These are phyloP conservation scores for Apodospora peruviana DNA, from an alignment of 495 filamentous ascomycete species.

Conservation along the genomic window DNA sequence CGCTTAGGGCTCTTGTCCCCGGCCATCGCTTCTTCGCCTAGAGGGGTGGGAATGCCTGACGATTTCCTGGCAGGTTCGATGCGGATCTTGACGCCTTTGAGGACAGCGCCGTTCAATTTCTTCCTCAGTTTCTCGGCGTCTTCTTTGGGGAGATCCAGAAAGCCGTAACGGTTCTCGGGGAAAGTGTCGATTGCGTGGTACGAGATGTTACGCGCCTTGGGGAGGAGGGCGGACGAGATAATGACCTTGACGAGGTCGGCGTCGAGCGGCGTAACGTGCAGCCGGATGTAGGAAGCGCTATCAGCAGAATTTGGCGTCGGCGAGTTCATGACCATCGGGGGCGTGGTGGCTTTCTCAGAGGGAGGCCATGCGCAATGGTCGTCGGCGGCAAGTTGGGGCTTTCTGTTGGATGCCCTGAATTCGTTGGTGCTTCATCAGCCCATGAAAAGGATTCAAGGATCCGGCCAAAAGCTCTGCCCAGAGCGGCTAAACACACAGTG, in stretches of 20 bases:
- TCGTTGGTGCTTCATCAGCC: no score
- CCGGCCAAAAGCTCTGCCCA: no score
- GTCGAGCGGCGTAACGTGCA: conserved; percentile 84
- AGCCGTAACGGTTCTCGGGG: conserved; percentile 86
- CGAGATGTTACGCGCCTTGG: conserved; percentile 67
- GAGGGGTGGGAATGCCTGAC: conserved; percentile 27
- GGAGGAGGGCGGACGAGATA: conserved; percentile 60
- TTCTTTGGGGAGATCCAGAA: conserved; percentile 69
- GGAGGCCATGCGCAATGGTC: not conserved
- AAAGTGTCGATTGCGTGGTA: conserved; percentile 81
- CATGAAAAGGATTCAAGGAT: no score
- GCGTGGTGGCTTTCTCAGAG: not conserved
- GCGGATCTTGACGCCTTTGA: conserved; percentile 79
- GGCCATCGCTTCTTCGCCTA: conserved; percentile 28
- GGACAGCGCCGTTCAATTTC: conserved; percentile 83
- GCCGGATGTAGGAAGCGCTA: conserved; percentile 35
- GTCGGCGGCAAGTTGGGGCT: not conserved
- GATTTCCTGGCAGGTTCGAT: conserved; percentile 68
- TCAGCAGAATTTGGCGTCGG: not conserved
- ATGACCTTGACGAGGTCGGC: conserved; percentile 62
- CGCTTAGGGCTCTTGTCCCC: conserved; percentile 33
- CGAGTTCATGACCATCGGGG: conserved; percentile 11
- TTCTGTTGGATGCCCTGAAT: not conserved
- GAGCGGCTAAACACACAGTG: no score
- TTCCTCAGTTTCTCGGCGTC: conserved; percentile 86